These are phyloP conservation scores for Saccharomycopsis fodiens DNA, from an alignment of 805 yeast genomes.

Conservation along the genomic window DNA sequence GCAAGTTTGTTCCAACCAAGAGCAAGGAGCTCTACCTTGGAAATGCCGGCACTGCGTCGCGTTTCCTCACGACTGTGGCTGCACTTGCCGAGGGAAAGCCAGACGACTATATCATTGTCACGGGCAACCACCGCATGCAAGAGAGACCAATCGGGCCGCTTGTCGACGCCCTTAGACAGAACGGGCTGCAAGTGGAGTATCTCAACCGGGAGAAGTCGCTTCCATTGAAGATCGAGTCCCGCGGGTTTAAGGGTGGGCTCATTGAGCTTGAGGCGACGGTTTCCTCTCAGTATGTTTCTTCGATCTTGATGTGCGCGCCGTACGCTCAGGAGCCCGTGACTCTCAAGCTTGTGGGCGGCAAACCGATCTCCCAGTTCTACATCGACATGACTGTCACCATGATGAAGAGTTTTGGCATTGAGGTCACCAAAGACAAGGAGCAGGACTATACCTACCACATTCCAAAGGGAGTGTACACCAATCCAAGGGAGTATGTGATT, in stretches of 20 bases:
- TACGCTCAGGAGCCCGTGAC: slow-evolving; percentile 87
- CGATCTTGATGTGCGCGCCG: slow-evolving; percentile 95
- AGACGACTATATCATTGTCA: slow-evolving; percentile 49
- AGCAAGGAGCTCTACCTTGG: slow-evolving; percentile 75
- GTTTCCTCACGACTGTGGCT: slow-evolving; percentile 89
- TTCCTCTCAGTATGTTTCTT: slow-evolving; percentile 95
- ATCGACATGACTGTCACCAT: slow-evolving; percentile 95
- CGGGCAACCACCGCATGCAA: slow-evolving; percentile 96
- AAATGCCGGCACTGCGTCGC: slow-evolving; percentile 96
- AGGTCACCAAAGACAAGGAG: slow-evolving; percentile 58
- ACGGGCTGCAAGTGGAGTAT: slow-evolving; percentile 72
- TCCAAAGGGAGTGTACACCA: slow-evolving; percentile 72
- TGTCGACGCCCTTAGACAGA: slow-evolving; percentile 78
- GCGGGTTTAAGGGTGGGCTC: slow-evolving; percentile 75
- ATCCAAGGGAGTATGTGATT: slow-evolving; percentile 79
- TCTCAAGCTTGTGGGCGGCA: slow-evolving; percentile 85
- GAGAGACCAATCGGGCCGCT: slow-evolving; percentile 95
- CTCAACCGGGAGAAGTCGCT: slow-evolving; percentile 72
- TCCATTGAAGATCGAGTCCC: slow-evolving; percentile 69
- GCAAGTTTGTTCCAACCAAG: slow-evolving; percentile 55
- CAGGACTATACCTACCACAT: slow-evolving; percentile 84
- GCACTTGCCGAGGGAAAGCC: slow-evolving; percentile 57
- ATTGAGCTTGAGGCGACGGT: slow-evolving; percentile 93
- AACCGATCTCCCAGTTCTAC: slow-evolving; percentile 92
- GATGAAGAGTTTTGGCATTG: slow-evolving; percentile 87